Evolutionary conservation across 108 stramenopile species (phyloP).

Genomic region (Chaetoceros tenuissimus): DNA sequence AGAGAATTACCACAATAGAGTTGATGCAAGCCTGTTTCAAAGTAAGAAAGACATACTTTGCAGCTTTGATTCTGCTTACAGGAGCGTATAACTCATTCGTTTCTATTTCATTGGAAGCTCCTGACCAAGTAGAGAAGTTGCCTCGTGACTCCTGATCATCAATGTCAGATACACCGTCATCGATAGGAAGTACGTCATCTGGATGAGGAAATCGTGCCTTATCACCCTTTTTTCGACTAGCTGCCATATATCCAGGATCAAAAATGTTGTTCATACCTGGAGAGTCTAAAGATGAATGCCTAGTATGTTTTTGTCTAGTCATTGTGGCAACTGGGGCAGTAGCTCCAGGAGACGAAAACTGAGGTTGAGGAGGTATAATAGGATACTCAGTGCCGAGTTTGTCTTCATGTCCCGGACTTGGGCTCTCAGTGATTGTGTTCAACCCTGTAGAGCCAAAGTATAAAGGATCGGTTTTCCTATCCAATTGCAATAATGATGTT

Average conservation of each 20-base stretch:
- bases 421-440: neutral
- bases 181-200: neutral
- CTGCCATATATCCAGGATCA: slow-evolving; percentile 41
- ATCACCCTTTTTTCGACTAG: slow-evolving; percentile 15
- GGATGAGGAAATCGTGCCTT: neutral
- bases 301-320: neutral
- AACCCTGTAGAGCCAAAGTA: neutral
- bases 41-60: slow-evolving; percentile 74
- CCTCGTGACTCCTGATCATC: slow-evolving; percentile 1
- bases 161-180: neutral
- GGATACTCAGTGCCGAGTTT: no score
- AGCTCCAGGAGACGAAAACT: neutral
- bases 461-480: neutral
- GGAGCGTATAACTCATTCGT: slow-evolving; percentile 19
- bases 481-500: neutral
- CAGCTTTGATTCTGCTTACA: slow-evolving; percentile 41
- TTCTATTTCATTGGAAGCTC: slow-evolving; percentile 16
- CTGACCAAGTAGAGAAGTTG: slow-evolving; percentile 21
- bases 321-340: neutral
- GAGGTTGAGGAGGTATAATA: neutral
- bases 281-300: neutral
- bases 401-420: no score
- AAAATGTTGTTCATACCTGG: neutral
- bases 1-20: slow-evolving; percentile 68
- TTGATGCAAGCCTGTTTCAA: slow-evolving; percentile 67